Conservation (phyloP, 2,329 filamentous ascomycete genomes). For the Corinectria fuckeliana region DNA sequence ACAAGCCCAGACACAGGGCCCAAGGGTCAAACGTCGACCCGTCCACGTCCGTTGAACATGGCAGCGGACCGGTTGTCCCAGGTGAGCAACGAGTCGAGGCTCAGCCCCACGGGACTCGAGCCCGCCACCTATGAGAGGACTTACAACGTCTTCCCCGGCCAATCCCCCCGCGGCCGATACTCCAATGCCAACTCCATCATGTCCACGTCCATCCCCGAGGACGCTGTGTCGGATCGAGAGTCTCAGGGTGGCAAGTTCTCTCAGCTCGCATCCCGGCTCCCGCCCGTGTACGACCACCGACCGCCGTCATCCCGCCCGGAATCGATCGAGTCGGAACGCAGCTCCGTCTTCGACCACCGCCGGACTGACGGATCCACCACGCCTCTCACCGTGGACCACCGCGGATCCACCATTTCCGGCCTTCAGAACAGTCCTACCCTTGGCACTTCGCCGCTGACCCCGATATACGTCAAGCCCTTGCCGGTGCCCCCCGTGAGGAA, state of each 20-base stretch:
- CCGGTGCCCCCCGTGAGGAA: conserved; percentile 5
- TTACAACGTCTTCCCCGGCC: conserved; percentile 35
- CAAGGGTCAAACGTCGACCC: conserved; percentile 6
- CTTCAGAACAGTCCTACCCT: conserved; percentile 35
- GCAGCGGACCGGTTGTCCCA: conserved; percentile 30
- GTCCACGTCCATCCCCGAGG: conserved; percentile 38
- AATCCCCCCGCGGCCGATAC: conserved; percentile 27
- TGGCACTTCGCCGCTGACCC: conserved; percentile 30
- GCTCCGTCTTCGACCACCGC: conserved; percentile 35
- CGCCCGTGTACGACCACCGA: conserved; percentile 12
- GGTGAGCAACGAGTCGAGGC: conserved; percentile 30
- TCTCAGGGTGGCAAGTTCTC: conserved; percentile 22
- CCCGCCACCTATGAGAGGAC: conserved; percentile 27
- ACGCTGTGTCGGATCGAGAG: conserved; percentile 30
- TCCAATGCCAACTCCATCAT: conserved; percentile 32
- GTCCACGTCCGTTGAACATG: conserved; percentile 31
- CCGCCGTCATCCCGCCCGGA: conserved; percentile 32
- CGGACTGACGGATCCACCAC: conserved; percentile 29
- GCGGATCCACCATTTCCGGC: conserved; percentile 28
- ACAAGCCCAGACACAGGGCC: conserved; percentile 28
- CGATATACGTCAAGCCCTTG: conserved; percentile 19
- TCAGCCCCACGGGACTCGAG: conserved; percentile 32
- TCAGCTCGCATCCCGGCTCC: conserved; percentile 25
- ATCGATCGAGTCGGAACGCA: conserved; percentile 33
- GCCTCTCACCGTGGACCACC: conserved; percentile 30